A percentile compares a stretch with the other conserved stretches of the same genome.
Conservation (phyloP, 1,139 yeast species). For the Protomyces arabidopsidicola region DNA sequence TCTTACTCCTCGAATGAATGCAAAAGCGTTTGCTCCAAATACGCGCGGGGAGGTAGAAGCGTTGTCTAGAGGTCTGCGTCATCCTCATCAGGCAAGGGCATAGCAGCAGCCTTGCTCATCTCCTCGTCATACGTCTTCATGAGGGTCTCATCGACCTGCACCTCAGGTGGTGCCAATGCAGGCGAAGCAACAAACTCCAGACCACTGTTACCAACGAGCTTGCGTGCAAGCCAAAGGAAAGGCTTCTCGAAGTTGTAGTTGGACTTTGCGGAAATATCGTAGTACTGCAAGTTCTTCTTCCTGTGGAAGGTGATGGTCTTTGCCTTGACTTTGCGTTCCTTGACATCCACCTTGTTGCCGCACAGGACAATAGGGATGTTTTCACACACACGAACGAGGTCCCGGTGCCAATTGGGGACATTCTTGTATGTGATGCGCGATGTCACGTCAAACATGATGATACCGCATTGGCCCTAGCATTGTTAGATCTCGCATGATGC, state of each 20-base stretch:
- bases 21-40: background rate
- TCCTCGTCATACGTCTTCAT: constrained; percentile 98
- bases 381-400: constrained; percentile 98
- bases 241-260: constrained; percentile 99
- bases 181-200: constrained; percentile 99
- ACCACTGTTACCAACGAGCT: constrained; percentile 96
- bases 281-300: constrained; percentile 98
- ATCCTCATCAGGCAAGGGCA: constrained; percentile 99
- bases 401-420: constrained; percentile 97
- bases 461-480: constrained; percentile 90
- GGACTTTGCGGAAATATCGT: constrained; percentile 98
- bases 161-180: constrained; percentile 99
- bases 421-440: constrained; percentile 99
- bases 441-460: constrained; percentile 99
- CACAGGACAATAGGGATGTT: constrained; percentile 98
- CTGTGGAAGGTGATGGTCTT: constrained; percentile 98
- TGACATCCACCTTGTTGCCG: constrained; percentile 99
- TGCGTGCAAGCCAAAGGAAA: constrained; percentile 99
- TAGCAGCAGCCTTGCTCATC: constrained; percentile 98
- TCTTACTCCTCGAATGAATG: no score
- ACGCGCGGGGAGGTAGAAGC: background rate
- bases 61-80: constrained; percentile 87
- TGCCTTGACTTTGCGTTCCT: constrained; percentile 99
- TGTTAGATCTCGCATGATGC: constrained; percentile 30
- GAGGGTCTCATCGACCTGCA: constrained; percentile 89